These are phyloP conservation scores for Cladobotryum protrusum DNA, from an alignment of 2,329 filamentous ascomycete species.

Conservation along the genomic window DNA sequence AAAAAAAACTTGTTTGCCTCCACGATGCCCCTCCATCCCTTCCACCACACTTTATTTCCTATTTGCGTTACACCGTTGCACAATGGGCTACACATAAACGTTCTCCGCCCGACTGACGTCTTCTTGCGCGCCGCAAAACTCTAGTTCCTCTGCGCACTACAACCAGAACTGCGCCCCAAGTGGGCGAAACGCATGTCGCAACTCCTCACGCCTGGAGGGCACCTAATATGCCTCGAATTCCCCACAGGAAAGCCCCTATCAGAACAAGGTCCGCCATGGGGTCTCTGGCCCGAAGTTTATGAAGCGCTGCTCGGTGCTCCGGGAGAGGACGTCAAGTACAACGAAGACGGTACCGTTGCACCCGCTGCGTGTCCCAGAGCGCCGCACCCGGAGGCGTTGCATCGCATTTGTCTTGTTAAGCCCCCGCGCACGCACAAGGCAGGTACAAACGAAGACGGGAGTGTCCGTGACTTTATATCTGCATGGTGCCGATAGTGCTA, in stretches of 20 bases:
- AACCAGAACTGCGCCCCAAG: slow-evolving; percentile 42
- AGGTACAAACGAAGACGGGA: slow-evolving; percentile 40
- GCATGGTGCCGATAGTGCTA: slow-evolving; percentile 40
- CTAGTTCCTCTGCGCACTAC: slow-evolving; percentile 59
- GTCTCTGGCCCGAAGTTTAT: slow-evolving; percentile 63
- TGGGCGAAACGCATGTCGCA: slow-evolving; percentile 50
- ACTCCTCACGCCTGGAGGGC: slow-evolving; percentile 43
- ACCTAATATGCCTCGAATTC: slow-evolving; percentile 66
- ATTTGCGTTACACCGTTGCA: neutral
- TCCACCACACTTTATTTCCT: too few species aligned
- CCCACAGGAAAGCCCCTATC: slow-evolving; percentile 64
- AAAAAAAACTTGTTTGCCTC: neutral
- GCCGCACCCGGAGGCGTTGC: slow-evolving; percentile 30
- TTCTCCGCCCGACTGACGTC: neutral
- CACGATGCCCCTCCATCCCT: neutral
- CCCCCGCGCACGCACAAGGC: slow-evolving; percentile 44
- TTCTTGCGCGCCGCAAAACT: neutral
- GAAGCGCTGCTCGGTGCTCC: slow-evolving; percentile 64
- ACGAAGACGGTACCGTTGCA: slow-evolving; percentile 37
- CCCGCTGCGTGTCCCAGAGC: slow-evolving; percentile 24
- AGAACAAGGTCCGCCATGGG: slow-evolving; percentile 66
- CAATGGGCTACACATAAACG: neutral
- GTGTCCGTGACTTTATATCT: slow-evolving; percentile 46
- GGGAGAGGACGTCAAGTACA: slow-evolving; percentile 59
- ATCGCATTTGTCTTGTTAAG: slow-evolving; percentile 43